A percentile compares a stretch with the other conserved stretches of the same genome.
These are phyloP conservation scores for Irpex sp. DNA, from an alignment of 1,284 basidiomycete genomes.

Conservation along the genomic window DNA sequence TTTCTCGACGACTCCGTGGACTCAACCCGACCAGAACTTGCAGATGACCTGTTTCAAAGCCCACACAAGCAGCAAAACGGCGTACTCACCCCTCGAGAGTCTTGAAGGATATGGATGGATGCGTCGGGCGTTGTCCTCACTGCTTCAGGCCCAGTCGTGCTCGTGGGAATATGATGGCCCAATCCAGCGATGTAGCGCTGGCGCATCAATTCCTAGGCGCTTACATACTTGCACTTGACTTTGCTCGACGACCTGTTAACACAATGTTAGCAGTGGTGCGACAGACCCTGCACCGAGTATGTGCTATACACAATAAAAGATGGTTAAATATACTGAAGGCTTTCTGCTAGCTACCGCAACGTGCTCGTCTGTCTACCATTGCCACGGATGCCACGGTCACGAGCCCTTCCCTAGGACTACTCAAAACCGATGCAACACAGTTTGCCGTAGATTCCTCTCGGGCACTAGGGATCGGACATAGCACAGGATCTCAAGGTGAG, in stretches of 20 bases:
- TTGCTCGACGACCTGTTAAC: neutral
- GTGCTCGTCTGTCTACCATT: slow-evolving; percentile 2
- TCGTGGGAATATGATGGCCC: slow-evolving; percentile 5
- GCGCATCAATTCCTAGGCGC: neutral
- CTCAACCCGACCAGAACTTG: neutral
- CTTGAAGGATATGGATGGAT: slow-evolving; percentile 28
- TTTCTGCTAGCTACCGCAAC: neutral
- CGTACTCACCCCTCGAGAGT: slow-evolving; percentile 39
- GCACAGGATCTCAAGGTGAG: neutral
- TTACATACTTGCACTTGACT: slow-evolving; percentile 11
- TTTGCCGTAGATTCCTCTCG: neutral
- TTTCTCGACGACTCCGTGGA: slow-evolving; percentile 15
- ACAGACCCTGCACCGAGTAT: slow-evolving; percentile 24
- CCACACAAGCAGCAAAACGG: slow-evolving; percentile 10
- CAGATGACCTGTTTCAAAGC: neutral
- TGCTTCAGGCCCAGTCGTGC: slow-evolving; percentile 15
- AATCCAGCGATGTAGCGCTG: slow-evolving; percentile 5
- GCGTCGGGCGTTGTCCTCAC: slow-evolving; percentile 24
- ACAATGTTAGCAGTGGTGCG: slow-evolving; percentile 27
- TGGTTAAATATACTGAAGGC: neutral
- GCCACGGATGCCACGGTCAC: slow-evolving; percentile 1
- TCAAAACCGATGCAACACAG: slow-evolving; percentile 3
- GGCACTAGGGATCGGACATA: neutral
- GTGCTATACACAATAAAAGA: neutral
- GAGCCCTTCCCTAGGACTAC: neutral